Percentiles rank a stretch among this genome's conserved stretches.
Conservation (phyloP, 2,329 filamentous ascomycete genomes). For the Aspergillus floridensis region DNA sequence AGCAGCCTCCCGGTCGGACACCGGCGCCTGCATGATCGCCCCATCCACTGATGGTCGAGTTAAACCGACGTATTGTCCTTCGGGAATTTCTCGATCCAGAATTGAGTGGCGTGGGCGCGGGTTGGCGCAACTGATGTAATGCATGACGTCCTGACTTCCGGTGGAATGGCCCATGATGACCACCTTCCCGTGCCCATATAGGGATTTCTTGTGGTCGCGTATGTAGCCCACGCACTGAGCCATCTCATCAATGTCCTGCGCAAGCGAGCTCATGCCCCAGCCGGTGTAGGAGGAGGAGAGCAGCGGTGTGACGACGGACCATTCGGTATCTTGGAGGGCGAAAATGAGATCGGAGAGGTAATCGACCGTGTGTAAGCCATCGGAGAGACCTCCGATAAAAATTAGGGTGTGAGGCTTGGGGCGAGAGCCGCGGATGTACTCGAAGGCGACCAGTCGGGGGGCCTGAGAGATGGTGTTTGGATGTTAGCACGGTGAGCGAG, state of each 20-base stretch:
- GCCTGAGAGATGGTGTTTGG: background rate
- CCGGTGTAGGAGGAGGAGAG: constrained; percentile 53
- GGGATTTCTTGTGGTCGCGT: constrained; percentile 33
- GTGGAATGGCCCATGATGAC: constrained; percentile 68
- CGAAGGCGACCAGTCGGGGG: constrained; percentile 43
- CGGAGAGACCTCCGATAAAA: constrained; percentile 59
- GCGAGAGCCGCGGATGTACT: constrained; percentile 32
- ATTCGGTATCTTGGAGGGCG: constrained; percentile 48
- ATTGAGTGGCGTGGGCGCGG: background rate
- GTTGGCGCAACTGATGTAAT: background rate
- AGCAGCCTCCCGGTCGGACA: constrained; percentile 70
- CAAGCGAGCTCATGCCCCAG: constrained; percentile 55
- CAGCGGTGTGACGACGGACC: constrained; percentile 54
- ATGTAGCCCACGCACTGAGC: constrained; percentile 53
- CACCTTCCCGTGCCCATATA: constrained; percentile 46
- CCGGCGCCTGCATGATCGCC: constrained; percentile 76
- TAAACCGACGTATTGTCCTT: background rate
- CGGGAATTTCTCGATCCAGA: background rate
- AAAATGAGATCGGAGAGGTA: constrained; percentile 53
- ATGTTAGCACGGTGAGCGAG: background rate
- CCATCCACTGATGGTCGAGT: constrained; percentile 55
- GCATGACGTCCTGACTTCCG: constrained; percentile 45
- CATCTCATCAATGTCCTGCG: constrained; percentile 55
- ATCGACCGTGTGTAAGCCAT: constrained; percentile 55
- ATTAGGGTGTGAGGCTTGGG: constrained; percentile 50